phyloP scores from a whole-genome alignment of 2,329 filamentous ascomycete genomes.

The Sporothrix dimorphospora region DNA sequence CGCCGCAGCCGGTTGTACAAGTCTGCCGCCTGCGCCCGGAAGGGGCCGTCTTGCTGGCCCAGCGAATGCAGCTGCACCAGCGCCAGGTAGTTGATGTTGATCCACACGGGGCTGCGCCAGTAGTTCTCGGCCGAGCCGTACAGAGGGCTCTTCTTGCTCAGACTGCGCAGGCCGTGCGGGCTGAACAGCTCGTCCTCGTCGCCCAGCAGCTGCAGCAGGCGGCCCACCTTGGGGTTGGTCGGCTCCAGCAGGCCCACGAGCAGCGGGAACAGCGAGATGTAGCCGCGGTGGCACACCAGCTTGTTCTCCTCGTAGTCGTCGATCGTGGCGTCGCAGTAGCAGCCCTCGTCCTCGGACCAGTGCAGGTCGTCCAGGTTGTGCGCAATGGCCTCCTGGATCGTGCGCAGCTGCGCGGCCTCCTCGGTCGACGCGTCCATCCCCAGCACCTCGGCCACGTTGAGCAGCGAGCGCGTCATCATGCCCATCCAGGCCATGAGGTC shows the following conservation, averaged over 20 bases:
- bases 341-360: constrained; percentile 79
- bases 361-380: constrained; percentile 91
- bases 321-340: constrained; percentile 93
- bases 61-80: constrained; percentile 77
- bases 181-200: constrained; percentile 90
- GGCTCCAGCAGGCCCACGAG: constrained; percentile 76
- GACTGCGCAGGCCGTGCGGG: constrained; percentile 80
- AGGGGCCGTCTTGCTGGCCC: constrained; percentile 67
- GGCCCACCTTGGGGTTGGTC: constrained; percentile 73
- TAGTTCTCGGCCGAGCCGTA: constrained; percentile 96
- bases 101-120: constrained; percentile 93
- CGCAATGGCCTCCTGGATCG: constrained; percentile 74
- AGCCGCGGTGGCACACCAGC: constrained; percentile 95
- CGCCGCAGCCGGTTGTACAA: constrained; percentile 77
- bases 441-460: constrained; percentile 77
- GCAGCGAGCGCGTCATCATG: constrained; percentile 88
- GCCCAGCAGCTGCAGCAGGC: constrained; percentile 74
- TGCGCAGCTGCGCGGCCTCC: constrained; percentile 72
- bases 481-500: constrained; percentile 97
- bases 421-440: constrained; percentile 62
- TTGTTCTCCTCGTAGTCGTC: constrained; percentile 91
- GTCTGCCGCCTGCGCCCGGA: constrained; percentile 67
- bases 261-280: constrained; percentile 92
- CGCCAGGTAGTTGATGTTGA: constrained; percentile 93
- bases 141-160: constrained; percentile 79